A percentile compares a stretch with the other conserved stretches of the same genome.
Evolutionary conservation across 2,329 filamentous ascomycete species (phyloP).

Genomic region (Penicillium sp.): DNA sequence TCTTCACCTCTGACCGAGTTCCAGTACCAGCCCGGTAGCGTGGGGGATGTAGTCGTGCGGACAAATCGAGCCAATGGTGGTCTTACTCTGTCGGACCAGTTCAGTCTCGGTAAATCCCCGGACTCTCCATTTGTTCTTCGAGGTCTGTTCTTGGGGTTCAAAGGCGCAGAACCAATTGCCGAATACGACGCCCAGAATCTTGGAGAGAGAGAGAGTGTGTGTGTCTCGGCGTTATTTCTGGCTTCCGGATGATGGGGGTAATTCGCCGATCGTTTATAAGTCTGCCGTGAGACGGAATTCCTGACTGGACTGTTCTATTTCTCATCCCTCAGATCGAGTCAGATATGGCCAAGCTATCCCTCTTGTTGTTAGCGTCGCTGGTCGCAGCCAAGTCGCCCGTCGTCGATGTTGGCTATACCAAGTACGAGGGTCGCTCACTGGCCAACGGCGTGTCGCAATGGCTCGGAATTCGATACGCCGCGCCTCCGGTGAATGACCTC

Average conservation of each 20-base stretch:
- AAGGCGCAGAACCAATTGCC: too few relatives aligned
- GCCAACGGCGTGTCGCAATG: constrained; percentile 60
- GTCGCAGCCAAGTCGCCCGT: constrained; percentile 24
- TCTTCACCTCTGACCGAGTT: not conserved
- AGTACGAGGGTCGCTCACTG: constrained; percentile 54
- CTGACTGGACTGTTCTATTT: too few relatives aligned
- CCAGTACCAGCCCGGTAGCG: not conserved
- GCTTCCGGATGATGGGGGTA: too few relatives aligned
- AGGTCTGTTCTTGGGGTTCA: too few relatives aligned
- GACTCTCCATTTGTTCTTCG: too few relatives aligned
- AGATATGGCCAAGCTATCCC: constrained; percentile 10
- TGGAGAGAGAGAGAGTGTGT: too few relatives aligned
- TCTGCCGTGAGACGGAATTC: not conserved
- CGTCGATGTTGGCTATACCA: constrained; percentile 62
- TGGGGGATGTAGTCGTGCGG: too few relatives aligned
- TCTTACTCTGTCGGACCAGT: too few relatives aligned
- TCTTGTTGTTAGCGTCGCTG: constrained; percentile 14
- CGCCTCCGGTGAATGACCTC: constrained; percentile 58
- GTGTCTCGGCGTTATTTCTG: too few relatives aligned
- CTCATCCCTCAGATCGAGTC: not conserved
- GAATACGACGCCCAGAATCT: too few relatives aligned
- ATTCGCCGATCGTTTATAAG: not conserved
- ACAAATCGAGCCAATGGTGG: too few relatives aligned
- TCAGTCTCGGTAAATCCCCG: too few relatives aligned
- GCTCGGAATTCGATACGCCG: constrained; percentile 70